These are phyloP conservation scores for Mycena citricolor DNA, from an alignment of 1,284 basidiomycete species.

Conservation along the genomic window DNA sequence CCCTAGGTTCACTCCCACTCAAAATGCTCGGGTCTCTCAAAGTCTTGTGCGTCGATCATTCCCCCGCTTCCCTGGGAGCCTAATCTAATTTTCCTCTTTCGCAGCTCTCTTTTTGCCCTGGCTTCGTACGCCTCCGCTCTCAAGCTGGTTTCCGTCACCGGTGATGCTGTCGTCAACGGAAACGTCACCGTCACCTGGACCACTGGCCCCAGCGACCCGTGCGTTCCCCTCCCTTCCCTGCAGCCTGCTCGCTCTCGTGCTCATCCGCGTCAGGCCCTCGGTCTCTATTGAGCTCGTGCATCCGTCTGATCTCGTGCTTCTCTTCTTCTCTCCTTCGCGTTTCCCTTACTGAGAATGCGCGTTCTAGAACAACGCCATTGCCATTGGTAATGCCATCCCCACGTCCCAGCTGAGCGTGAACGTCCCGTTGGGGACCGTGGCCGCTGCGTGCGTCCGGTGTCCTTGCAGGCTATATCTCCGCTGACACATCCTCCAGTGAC, in stretches of 20 bases:
- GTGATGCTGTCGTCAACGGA: constrained; percentile 16
- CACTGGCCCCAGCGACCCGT: constrained; percentile 8
- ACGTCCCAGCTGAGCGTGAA: constrained; percentile 8
- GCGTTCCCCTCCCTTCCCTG: background rate
- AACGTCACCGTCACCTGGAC: constrained; percentile 13
- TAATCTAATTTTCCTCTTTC: background rate
- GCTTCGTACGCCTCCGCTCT: constrained; percentile 17
- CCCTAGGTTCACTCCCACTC: no score
- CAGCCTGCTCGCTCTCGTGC: no score
- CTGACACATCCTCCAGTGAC: constrained; percentile 5
- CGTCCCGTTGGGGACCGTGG: constrained; percentile 5
- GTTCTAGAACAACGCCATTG: constrained; percentile 11
- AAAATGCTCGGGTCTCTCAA: no score
- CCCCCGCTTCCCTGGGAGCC: background rate
- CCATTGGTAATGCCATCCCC: constrained; percentile 16
- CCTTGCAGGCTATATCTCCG: background rate
- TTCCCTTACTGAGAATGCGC: background rate
- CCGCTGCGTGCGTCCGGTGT: background rate
- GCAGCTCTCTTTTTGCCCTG: constrained; percentile 16
- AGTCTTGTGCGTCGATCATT: no score
- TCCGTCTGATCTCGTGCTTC: constrained; percentile 15
- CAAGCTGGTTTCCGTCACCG: constrained; percentile 9
- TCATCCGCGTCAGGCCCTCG: no score
- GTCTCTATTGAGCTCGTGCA: constrained; percentile 18
- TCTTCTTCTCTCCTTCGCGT: background rate